These are phyloP conservation scores for Pyrenochaeta sp. DNA, from an alignment of 2,329 filamentous ascomycete genomes.

Conservation along the genomic window DNA sequence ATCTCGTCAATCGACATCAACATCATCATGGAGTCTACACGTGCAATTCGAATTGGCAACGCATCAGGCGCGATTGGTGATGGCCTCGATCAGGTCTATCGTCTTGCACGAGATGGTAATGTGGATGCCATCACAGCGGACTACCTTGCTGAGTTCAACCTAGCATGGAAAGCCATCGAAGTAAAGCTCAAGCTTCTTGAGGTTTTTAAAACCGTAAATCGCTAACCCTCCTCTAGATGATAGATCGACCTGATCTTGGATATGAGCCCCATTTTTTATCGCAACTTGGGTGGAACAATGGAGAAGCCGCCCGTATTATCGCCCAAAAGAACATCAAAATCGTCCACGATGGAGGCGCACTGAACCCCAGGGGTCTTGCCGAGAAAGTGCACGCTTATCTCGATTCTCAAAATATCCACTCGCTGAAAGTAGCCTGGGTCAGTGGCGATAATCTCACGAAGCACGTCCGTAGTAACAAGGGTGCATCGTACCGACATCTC, in stretches of 20 bases:
- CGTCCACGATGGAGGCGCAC: conserved; percentile 63
- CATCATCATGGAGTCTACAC: conserved; percentile 1
- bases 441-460: conserved; percentile 50
- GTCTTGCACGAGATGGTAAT: conserved; percentile 70
- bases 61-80: conserved; percentile 43
- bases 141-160: conserved; percentile 48
- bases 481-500: conserved; percentile 23
- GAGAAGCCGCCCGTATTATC: conserved; percentile 42
- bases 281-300: conserved; percentile 39
- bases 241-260: conserved; percentile 38
- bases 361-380: conserved; percentile 62
- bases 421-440: conserved; percentile 51
- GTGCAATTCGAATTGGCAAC: conserved; percentile 46
- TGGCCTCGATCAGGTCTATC: conserved; percentile 51
- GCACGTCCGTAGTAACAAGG: conserved; percentile 15
- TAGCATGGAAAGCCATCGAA: conserved; percentile 35
- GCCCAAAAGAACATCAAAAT: conserved; percentile 60
- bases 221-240: conserved; percentile 23
- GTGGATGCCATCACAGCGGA: conserved; percentile 57
- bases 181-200: not conserved
- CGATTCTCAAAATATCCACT: conserved; percentile 5
- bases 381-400: conserved; percentile 45
- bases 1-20: not conserved
- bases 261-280: conserved; percentile 43
- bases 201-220: too few species aligned